Evolutionary conservation across 2,329 filamentous ascomycete species (phyloP), one percentile per base, ranked within the genome.

Genomic region (Fusarium annulatum): DNA sequence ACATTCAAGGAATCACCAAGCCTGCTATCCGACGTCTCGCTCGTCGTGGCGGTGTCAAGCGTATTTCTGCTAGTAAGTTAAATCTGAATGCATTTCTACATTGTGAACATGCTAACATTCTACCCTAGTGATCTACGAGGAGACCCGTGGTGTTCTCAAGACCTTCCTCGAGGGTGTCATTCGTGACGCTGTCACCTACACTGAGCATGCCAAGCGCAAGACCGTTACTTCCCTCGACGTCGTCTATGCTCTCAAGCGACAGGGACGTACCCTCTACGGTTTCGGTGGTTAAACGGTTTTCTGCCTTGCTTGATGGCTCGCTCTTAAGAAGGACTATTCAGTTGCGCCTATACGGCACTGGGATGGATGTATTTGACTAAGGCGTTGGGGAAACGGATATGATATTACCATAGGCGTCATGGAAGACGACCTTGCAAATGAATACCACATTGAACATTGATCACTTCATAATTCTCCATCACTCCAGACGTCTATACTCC

Each of bases 1-100:
- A 97, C 93, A 98, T 98, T 84, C 95, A 98, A 89, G 95, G 95
- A 88, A 98, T 98, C 84, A 98, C 95, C 83, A 98, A 98, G 93
- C 95, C 95, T 81, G 95, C 95, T 81, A 98, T 98, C 87, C 93
- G 95, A 82, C 95, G 95, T 97, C 95, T 98, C 85, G 95, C 95
- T 77, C 95, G 95, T 88, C 95, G 95, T 96, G 95, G 95, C 86
- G 95, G 95, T 95, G 95, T 98, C 90, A 98, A 98, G 94, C 95
- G 95, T 97, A 98, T 98, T 82, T 97, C 95, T 82, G 95, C 95
- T 84, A 97, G 92, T 94, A 90, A 84, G 89, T 87, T 71, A 11
- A 11, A 38, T 43, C 8, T 21, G 43, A 4, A 1, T 19, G 1
- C 15, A 18, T 39, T 16, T 8, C 3, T 2, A 11, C 14, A 1